These are phyloP conservation scores for Artemisia annua DNA, from an alignment of 129 eudicot species.

Conservation along the genomic window DNA sequence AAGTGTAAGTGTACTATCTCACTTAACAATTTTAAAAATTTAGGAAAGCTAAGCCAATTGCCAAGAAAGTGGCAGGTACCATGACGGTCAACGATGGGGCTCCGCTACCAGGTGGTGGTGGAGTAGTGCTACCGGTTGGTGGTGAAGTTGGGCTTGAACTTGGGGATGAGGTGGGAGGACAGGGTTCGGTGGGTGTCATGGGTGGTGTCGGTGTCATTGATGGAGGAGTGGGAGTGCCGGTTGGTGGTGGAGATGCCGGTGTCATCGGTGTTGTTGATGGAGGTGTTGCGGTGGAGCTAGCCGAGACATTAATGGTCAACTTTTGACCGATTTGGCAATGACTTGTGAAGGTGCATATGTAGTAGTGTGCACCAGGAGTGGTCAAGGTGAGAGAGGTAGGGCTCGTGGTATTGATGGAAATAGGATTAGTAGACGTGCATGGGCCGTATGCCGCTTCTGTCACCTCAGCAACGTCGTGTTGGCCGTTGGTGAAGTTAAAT, in stretches of 20 bases:
- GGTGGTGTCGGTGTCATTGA: too few relatives aligned
- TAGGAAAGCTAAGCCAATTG: conserved; percentile 43
- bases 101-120: conserved; percentile 24
- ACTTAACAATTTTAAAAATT: conserved; percentile 5
- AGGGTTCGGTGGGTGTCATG: conserved; percentile 5
- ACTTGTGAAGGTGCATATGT: conserved; percentile 42
- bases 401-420: conserved; percentile 33
- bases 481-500: conserved; percentile 6
- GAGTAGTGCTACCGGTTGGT: neutral
- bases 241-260: conserved; percentile 11
- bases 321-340: conserved; percentile 53
- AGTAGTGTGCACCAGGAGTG: conserved; percentile 46
- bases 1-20: neutral
- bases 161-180: conserved; percentile 31
- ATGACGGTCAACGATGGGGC: conserved; percentile 32
- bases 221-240: too few relatives aligned
- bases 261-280: conserved; percentile 34
- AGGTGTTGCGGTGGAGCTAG: conserved; percentile 22
- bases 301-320: conserved; percentile 50
- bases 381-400: conserved; percentile 42
- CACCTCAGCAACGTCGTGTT: conserved; percentile 27
- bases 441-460: conserved; percentile 18
- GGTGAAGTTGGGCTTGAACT: conserved; percentile 18
- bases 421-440: conserved; percentile 30
- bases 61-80: conserved; percentile 36